Evolutionary conservation across 1,284 basidiomycete genomes (phyloP).

Genomic region (Trichosporon sp.): DNA sequence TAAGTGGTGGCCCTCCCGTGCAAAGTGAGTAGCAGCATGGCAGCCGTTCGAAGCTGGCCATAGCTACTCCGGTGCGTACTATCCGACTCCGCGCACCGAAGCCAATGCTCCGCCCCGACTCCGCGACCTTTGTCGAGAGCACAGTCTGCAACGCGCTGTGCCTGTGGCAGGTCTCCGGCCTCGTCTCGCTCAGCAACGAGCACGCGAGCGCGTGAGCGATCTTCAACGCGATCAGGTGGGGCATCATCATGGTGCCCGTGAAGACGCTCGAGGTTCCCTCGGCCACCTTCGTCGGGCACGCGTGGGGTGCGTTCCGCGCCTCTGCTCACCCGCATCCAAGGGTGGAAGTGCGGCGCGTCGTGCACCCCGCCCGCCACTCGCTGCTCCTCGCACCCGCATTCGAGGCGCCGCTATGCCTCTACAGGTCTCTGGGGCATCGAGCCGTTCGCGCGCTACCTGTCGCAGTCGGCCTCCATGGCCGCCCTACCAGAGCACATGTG

Average conservation of each 20-base stretch:
- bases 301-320: not conserved
- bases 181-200: too few species aligned
- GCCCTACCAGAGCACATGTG: not conserved
- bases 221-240: not conserved
- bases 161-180: too few species aligned
- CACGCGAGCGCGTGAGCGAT: not conserved
- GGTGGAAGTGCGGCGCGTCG: not conserved
- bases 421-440: not conserved
- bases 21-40: not conserved
- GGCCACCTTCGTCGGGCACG: not conserved
- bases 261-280: not conserved
- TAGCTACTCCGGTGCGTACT: not conserved
- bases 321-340: not conserved
- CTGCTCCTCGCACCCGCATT: not conserved
- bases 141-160: too few species aligned
- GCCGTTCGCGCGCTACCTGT: not conserved
- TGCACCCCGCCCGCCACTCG: not conserved
- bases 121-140: too few species aligned
- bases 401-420: not conserved
- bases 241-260: not conserved
- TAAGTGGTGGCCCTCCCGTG: not conserved
- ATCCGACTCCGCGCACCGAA: too few species aligned
- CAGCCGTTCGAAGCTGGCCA: not conserved
- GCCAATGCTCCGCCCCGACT: too few species aligned
- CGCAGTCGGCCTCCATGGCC: not conserved